phyloP scores from a whole-genome alignment of 331 rosid species.

The Acacia pycnantha region DNA sequence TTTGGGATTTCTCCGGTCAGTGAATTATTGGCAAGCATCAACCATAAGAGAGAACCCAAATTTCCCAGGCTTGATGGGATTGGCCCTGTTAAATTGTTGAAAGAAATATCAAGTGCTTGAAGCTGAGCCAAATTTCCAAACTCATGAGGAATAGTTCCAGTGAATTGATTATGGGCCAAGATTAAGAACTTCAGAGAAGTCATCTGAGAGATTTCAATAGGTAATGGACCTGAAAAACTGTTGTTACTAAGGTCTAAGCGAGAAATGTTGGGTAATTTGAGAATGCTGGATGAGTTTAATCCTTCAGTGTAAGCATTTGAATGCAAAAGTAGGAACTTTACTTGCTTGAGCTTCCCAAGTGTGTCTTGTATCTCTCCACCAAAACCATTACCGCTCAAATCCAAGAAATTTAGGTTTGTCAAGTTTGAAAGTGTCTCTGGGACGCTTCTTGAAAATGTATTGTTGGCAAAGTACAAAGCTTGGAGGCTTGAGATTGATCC shows the following conservation, averaged over 20 bases:
- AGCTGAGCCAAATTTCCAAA: constrained; percentile 54
- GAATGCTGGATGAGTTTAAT: constrained; percentile 66
- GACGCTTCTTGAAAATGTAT: constrained; percentile 63
- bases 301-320: constrained; percentile 69
- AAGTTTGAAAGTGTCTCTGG: constrained; percentile 63
- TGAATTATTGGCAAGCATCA: constrained; percentile 85
- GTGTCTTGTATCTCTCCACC: constrained; percentile 61
- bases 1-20: constrained; percentile 66
- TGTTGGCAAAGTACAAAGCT: constrained; percentile 67
- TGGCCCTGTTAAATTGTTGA: constrained; percentile 67
- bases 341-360: constrained; percentile 67
- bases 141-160: constrained; percentile 60
- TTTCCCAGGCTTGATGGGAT: constrained; percentile 80
- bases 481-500: constrained; percentile 58
- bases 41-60: constrained; percentile 75
- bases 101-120: constrained; percentile 88
- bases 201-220: constrained; percentile 64
- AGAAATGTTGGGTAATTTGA: constrained; percentile 52
- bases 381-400: constrained; percentile 78
- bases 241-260: constrained; percentile 75
- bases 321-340: constrained; percentile 70
- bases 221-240: constrained; percentile 79
- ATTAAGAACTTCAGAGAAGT: constrained; percentile 57
- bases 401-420: constrained; percentile 68
- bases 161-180: constrained; percentile 78